phyloP scores from a whole-genome alignment of 2,329 filamentous ascomycete genomes.

The Talaromyces sp. region DNA sequence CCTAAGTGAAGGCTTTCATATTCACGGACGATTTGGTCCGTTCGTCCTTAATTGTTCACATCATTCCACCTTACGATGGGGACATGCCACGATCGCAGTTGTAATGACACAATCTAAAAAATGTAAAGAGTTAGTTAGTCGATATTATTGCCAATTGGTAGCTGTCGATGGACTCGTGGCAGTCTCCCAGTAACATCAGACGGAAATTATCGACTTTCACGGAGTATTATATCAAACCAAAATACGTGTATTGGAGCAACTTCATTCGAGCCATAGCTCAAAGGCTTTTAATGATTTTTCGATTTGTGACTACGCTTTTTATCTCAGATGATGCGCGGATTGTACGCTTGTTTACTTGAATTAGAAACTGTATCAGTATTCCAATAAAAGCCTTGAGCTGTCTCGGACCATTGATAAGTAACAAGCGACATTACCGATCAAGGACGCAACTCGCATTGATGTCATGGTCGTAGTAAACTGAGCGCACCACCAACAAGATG shows the following conservation, averaged over 20 bases:
- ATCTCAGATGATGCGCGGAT: neutral
- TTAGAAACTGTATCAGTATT: neutral
- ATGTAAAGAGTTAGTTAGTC: neutral
- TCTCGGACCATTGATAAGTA: neutral
- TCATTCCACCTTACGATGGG: neutral
- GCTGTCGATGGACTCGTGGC: neutral
- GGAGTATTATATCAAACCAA: neutral
- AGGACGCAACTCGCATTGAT: neutral
- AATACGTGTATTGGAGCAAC: neutral
- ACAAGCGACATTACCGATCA: neutral
- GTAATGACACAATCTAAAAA: neutral
- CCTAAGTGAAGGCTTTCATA: neutral
- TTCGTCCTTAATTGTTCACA: neutral
- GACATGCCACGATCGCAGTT: neutral
- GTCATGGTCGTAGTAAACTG: constrained; percentile 22
- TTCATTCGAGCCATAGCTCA: neutral
- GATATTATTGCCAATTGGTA: neutral
- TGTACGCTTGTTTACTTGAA: neutral
- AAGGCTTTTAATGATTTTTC: no score
- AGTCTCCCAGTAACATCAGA: neutral
- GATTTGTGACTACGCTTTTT: neutral
- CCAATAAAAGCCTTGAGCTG: neutral
- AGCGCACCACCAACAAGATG: constrained; percentile 28
- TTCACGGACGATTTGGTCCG: constrained; percentile 4
- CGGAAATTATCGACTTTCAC: neutral